phyloP scores from a whole-genome alignment of 805 yeast genomes.

The Spathaspora sp. region DNA sequence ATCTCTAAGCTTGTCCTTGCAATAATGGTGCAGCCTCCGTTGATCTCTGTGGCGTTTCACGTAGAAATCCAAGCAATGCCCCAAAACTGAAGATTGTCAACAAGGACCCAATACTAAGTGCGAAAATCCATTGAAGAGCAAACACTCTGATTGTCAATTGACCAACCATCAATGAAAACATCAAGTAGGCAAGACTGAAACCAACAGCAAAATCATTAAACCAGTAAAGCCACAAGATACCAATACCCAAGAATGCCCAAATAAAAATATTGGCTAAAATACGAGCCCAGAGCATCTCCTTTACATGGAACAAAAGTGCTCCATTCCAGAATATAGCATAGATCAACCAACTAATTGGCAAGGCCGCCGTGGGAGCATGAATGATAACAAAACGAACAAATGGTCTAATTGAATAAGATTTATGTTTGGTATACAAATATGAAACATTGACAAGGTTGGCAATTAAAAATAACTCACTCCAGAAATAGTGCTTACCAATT shows the following conservation, averaged over 20 bases:
- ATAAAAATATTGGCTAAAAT: constrained; percentile 68
- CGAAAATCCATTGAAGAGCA: constrained; percentile 87
- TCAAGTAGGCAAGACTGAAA: constrained; percentile 51
- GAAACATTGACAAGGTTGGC: constrained; percentile 59
- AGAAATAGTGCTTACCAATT: constrained; percentile 53
- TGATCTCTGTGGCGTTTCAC: neutral
- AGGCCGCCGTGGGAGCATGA: constrained; percentile 63
- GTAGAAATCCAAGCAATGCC: constrained; percentile 36
- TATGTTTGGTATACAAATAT: constrained; percentile 52
- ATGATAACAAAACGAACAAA: constrained; percentile 50
- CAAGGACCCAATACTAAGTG: constrained; percentile 58
- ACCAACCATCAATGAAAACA: constrained; percentile 65
- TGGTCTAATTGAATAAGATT: constrained; percentile 55
- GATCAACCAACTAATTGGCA: constrained; percentile 73
- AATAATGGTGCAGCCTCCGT: constrained; percentile 38
- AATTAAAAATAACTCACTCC: constrained; percentile 55
- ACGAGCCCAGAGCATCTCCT: constrained; percentile 55
- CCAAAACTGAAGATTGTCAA: constrained; percentile 50
- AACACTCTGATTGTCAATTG: constrained; percentile 66
- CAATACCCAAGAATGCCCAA: constrained; percentile 74
- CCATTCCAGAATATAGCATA: constrained; percentile 84
- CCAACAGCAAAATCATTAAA: constrained; percentile 73
- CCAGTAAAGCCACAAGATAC: constrained; percentile 51
- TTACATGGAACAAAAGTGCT: constrained; percentile 66
- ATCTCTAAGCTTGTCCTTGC: constrained; percentile 8